A percentile compares a stretch with the other conserved stretches of the same genome.
phyloP scores from a whole-genome alignment of 2,329 filamentous ascomycete species.

The Nigrospora osmanthi region DNA sequence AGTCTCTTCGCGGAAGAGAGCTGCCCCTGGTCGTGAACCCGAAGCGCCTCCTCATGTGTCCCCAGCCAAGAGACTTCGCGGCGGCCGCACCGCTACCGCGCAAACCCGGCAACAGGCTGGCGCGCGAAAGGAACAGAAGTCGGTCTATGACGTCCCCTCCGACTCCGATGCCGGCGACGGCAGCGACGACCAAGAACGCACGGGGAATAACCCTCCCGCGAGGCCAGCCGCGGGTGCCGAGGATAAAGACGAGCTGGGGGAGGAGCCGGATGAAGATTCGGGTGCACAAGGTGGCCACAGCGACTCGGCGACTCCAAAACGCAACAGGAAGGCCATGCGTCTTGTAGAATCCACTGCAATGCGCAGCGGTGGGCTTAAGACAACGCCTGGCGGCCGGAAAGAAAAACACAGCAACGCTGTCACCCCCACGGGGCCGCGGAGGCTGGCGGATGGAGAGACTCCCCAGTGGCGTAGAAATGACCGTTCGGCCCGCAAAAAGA shows the following conservation, averaged over 20 bases:
- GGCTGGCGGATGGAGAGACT: conserved; percentile 33
- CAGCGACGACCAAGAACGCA: not conserved
- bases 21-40: not conserved
- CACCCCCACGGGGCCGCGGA: conserved; percentile 6
- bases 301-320: not conserved
- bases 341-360: too few species aligned
- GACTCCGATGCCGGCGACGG: not conserved
- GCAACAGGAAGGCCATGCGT: not conserved
- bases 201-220: not conserved
- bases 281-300: not conserved
- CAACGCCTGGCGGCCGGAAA: not conserved
- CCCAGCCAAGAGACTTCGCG: conserved; percentile 2
- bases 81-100: conserved; percentile 2
- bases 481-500: conserved; percentile 50
- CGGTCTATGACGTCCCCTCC: conserved; percentile 4
- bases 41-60: not conserved
- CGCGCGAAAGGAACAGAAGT: not conserved
- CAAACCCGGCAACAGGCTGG: not conserved
- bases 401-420: conserved; percentile 12
- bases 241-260: too few species aligned
- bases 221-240: too few species aligned
- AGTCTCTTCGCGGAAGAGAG: not conserved
- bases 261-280: not conserved
- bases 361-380: too few species aligned
- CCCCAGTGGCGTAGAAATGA: conserved; percentile 65